A percentile compares a stretch with the other conserved stretches of the same genome.
phyloP scores from a whole-genome alignment of 805 yeast genomes.

The Metschnikowia koreensis region DNA sequence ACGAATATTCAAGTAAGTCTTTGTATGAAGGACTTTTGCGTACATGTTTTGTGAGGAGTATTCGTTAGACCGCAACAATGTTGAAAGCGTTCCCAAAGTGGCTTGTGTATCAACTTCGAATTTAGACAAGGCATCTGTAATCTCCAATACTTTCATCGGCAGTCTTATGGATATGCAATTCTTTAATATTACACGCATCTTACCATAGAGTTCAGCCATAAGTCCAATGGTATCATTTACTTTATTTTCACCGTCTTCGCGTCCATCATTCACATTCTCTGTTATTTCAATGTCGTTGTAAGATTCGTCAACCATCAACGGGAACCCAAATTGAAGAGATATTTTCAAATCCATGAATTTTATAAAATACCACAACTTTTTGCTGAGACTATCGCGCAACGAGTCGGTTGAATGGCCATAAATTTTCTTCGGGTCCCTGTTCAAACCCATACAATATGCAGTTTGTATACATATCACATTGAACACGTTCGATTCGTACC shows the following conservation, averaged over 20 bases:
- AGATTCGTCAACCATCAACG: slow-evolving; percentile 29
- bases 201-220: not conserved
- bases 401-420: not conserved
- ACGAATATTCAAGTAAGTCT: slow-evolving; percentile 27
- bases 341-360: slow-evolving; percentile 35
- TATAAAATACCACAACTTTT: slow-evolving; percentile 23
- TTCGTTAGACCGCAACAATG: not conserved
- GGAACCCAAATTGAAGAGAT: slow-evolving; percentile 36
- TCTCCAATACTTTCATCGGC: slow-evolving; percentile 34
- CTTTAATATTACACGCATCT: slow-evolving; percentile 2
- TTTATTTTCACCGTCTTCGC: slow-evolving; percentile 37
- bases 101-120: slow-evolving; percentile 5
- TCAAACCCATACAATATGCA: slow-evolving; percentile 22
- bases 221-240: slow-evolving; percentile 17
- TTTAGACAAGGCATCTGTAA: slow-evolving; percentile 24
- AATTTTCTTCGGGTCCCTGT: slow-evolving; percentile 20
- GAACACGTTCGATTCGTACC: slow-evolving; percentile 16
- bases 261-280: slow-evolving; percentile 36
- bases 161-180: slow-evolving; percentile 25
- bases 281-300: slow-evolving; percentile 28
- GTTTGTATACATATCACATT: slow-evolving; percentile 30
- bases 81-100: slow-evolving; percentile 9
- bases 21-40: slow-evolving; percentile 21
- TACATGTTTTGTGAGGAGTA: not conserved
- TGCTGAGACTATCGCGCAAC: slow-evolving; percentile 8